Conservation (phyloP, 805 yeast genomes). For the Candida incommunis region DNA sequence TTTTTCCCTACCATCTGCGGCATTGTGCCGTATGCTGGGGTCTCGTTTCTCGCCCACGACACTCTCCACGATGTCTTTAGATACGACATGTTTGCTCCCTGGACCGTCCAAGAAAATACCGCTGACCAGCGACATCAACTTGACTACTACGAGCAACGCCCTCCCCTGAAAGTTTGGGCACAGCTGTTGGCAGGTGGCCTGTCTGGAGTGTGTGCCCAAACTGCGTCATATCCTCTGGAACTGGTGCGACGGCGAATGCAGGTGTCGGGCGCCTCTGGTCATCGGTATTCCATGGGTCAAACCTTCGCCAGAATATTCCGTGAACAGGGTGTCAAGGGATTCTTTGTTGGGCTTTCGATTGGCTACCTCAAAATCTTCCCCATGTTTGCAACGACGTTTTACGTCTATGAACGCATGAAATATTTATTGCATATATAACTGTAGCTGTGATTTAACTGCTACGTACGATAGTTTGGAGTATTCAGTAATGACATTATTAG, state of each 20-base stretch:
- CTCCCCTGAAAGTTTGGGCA: constrained; percentile 78
- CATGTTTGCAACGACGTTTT: constrained; percentile 94
- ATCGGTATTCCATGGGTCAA: constrained; percentile 9
- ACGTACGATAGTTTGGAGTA: background rate
- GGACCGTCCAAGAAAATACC: constrained; percentile 20
- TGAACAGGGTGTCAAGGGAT: constrained; percentile 76
- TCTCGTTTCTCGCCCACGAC: constrained; percentile 90
- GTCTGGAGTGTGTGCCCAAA: constrained; percentile 92
- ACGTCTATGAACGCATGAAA: constrained; percentile 83
- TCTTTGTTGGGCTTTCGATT: constrained; percentile 85
- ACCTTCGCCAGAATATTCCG: constrained; percentile 41
- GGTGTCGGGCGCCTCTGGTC: constrained; percentile 66
- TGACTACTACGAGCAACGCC: constrained; percentile 22
- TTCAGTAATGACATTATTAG: background rate
- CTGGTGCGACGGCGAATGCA: constrained; percentile 91
- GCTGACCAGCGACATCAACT: constrained; percentile 5
- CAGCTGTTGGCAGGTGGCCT: constrained; percentile 87
- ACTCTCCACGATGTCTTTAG: constrained; percentile 75
- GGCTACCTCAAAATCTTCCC: constrained; percentile 94
- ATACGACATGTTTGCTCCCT: constrained; percentile 36
- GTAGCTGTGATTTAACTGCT: too few species aligned
- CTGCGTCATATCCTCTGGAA: constrained; percentile 95
- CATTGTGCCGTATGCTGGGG: constrained; percentile 97
- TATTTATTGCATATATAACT: constrained; percentile 44
- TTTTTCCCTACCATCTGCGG: constrained; percentile 89